A percentile compares a stretch with the other conserved stretches of the same genome.
phyloP scores from a whole-genome alignment of 495 filamentous ascomycete genomes.

The Bacidia rubella region DNA sequence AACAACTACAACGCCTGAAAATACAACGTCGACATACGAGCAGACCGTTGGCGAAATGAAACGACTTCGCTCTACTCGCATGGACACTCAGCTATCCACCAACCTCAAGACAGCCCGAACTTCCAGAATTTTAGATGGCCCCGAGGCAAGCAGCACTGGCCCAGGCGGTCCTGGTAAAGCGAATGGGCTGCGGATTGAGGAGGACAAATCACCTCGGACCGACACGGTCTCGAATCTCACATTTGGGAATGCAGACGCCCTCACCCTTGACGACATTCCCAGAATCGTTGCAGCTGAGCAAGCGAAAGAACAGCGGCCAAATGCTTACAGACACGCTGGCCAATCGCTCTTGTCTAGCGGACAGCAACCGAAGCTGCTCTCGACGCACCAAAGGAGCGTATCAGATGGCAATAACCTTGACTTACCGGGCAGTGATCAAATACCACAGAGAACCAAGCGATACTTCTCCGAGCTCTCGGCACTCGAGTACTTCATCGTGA shows the following conservation, averaged over 20 bases:
- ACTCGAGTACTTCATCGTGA: conserved; percentile 92
- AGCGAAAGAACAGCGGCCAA: conserved; percentile 80
- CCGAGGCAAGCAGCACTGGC: conserved; percentile 63
- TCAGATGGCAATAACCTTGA: conserved; percentile 50
- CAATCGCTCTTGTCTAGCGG: conserved; percentile 55
- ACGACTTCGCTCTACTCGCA: conserved; percentile 75
- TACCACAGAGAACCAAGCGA: conserved; percentile 46
- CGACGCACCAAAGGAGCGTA: conserved; percentile 66
- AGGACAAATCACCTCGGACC: conserved; percentile 64
- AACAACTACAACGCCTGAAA: conserved; percentile 37
- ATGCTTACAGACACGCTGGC: conserved; percentile 63
- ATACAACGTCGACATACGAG: conserved; percentile 63
- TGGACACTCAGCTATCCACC: conserved; percentile 85
- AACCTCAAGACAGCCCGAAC: conserved; percentile 81
- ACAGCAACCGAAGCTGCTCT: conserved; percentile 53
- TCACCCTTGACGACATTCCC: conserved; percentile 95
- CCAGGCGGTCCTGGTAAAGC: conserved; percentile 55
- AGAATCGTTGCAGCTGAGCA: conserved; percentile 92
- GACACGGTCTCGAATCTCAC: conserved; percentile 63
- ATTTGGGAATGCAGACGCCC: conserved; percentile 78
- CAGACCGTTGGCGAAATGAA: conserved; percentile 93
- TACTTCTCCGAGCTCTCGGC: conserved; percentile 96
- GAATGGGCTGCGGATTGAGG: conserved; percentile 64
- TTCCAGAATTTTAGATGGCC: conserved; percentile 85
- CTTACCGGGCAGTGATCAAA: conserved; percentile 29